These are phyloP conservation scores for Marchantia paleacea DNA, from an alignment of 225 moss, liverwort and hornwort genomes.

Conservation along the genomic window DNA sequence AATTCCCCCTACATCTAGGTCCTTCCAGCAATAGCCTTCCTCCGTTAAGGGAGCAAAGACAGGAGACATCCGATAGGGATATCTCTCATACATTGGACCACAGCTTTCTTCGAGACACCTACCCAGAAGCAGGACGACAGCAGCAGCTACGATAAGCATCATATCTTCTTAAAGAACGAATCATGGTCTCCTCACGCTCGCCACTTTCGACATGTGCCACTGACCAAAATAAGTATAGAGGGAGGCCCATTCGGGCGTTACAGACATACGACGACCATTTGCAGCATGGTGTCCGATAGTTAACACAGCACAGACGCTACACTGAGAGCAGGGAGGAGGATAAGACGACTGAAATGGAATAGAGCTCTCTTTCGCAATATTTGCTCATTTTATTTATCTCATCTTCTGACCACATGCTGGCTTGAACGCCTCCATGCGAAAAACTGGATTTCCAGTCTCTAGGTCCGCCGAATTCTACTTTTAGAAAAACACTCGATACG, in stretches of 20 bases:
- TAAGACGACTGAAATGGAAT: no score
- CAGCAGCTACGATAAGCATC: neutral
- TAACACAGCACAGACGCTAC: no score
- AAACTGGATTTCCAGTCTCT: conserved; percentile 9
- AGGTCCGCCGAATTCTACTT: conserved; percentile 2
- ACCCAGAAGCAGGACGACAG: neutral
- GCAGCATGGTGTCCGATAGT: no score
- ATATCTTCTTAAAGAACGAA: neutral
- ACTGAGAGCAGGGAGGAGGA: no score
- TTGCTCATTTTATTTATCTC: neutral
- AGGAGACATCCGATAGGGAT: neutral
- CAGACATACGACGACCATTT: no score
- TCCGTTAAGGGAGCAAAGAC: neutral
- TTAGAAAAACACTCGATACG: neutral
- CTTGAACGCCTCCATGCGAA: neutral
- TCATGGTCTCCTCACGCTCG: neutral
- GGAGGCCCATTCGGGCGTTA: no score
- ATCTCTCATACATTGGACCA: neutral
- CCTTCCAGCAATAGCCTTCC: no score
- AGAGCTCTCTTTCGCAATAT: no score
- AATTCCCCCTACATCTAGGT: no score
- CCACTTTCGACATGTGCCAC: no score
- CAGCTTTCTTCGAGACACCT: neutral
- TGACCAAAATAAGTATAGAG: no score
- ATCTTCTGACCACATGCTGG: neutral